phyloP scores from a whole-genome alignment of 768 basidiomycete species.

The Saitozyma podzolica region DNA sequence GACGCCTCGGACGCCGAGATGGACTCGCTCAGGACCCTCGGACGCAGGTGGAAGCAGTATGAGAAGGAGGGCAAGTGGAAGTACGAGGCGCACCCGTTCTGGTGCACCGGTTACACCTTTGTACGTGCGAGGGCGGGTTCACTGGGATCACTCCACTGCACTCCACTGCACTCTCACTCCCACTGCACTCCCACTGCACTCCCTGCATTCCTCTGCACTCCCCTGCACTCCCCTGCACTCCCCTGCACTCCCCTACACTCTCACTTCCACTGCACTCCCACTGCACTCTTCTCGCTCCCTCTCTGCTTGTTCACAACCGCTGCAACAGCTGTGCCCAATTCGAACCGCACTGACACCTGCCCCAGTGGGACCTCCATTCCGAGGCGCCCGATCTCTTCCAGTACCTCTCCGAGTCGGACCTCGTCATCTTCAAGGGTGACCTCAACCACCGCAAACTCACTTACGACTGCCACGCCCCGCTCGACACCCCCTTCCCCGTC shows the following conservation, averaged over 20 bases:
- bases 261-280: too few relatives aligned
- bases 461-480: constrained; percentile 55
- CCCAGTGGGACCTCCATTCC: constrained; percentile 48
- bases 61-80: constrained; percentile 90
- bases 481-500: constrained; percentile 76
- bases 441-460: constrained; percentile 80
- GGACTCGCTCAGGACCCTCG: constrained; percentile 76
- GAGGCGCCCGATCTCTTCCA: constrained; percentile 67
- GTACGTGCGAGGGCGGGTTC: constrained; percentile 29
- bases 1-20: constrained; percentile 75
- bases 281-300: background rate
- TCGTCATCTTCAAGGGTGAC: constrained; percentile 92
- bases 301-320: background rate
- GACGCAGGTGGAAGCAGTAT: constrained; percentile 90
- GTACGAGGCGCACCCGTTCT: constrained; percentile 64
- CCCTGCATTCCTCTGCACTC: too few relatives aligned
- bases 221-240: too few relatives aligned
- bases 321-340: background rate
- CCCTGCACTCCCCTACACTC: too few relatives aligned
- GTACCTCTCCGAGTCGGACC: constrained; percentile 81
- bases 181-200: too few relatives aligned
- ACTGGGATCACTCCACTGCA: background rate
- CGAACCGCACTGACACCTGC: constrained; percentile 1
- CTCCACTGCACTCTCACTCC: too few relatives aligned
- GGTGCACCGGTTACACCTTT: constrained; percentile 89